These are phyloP conservation scores for Cordyceps militaris DNA, from an alignment of 2,329 filamentous ascomycete genomes.

Conservation along the genomic window DNA sequence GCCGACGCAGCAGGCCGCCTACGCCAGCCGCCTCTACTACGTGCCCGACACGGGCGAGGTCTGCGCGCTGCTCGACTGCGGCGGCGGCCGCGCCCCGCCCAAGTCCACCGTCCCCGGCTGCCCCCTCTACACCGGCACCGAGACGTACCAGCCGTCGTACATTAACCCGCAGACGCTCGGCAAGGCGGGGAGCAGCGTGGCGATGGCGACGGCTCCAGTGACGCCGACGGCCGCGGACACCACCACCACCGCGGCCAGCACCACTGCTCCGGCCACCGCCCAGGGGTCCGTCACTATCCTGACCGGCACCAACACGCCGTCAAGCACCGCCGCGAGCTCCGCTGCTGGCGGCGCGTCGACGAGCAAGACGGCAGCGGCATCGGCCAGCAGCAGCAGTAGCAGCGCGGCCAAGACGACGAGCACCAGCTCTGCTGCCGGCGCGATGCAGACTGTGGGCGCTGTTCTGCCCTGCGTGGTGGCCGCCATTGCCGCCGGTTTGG, in stretches of 20 bases:
- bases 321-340: not conserved
- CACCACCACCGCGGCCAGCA: not conserved
- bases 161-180: conserved; percentile 29
- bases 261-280: not conserved
- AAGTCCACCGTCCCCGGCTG: conserved; percentile 59
- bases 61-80: conserved; percentile 59
- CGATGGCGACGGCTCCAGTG: not conserved
- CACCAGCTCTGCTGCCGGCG: not conserved
- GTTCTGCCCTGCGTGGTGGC: not conserved
- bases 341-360: not conserved
- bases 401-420: not conserved
- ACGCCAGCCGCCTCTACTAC: conserved; percentile 43
- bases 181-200: not conserved
- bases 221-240: not conserved
- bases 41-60: conserved; percentile 54
- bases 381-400: not conserved
- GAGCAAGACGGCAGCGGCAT: not conserved
- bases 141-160: conserved; percentile 34
- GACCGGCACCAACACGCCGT: not conserved
- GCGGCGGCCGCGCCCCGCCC: conserved; percentile 57
- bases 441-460: not conserved
- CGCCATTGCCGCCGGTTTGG: not conserved
- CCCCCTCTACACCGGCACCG: conserved; percentile 44
- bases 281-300: not conserved
- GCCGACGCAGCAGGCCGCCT: conserved; percentile 26